Evolutionary conservation across 2,329 filamentous ascomycete species (phyloP).

Genomic region (Capronia coronata): DNA sequence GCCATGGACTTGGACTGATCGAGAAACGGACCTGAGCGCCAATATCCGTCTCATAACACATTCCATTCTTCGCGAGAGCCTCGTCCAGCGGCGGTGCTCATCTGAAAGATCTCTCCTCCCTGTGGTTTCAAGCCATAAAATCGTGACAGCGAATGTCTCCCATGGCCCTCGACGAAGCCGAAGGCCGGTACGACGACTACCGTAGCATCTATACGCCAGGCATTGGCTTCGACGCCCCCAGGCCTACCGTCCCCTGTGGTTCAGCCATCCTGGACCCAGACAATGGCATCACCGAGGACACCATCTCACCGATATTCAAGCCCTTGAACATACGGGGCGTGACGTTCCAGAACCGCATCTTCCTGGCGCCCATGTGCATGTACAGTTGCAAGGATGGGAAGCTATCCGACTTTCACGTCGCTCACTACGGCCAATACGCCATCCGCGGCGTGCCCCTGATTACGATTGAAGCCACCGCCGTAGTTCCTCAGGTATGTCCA

Average conservation of each 20-base stretch:
- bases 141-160: not conserved
- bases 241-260: not conserved
- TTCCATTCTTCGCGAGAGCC: no score
- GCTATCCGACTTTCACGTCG: slow-evolving; percentile 39
- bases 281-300: not conserved
- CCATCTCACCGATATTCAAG: slow-evolving; percentile 3
- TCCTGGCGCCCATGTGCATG: slow-evolving; percentile 52
- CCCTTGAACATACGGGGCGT: slow-evolving; percentile 50
- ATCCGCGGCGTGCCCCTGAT: slow-evolving; percentile 34
- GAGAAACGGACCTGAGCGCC: no score
- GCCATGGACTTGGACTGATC: no score
- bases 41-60: no score
- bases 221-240: not conserved
- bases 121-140: no score
- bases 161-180: not conserved
- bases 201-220: not conserved
- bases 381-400: slow-evolving; percentile 39
- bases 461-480: slow-evolving; percentile 31
- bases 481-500: slow-evolving; percentile 9
- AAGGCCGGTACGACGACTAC: not conserved
- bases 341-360: slow-evolving; percentile 51
- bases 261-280: not conserved
- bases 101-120: no score
- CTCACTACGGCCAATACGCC: slow-evolving; percentile 37
- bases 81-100: no score